phyloP scores from a whole-genome alignment of 78 protist species.

The Pigoraptor vietnamica region DNA sequence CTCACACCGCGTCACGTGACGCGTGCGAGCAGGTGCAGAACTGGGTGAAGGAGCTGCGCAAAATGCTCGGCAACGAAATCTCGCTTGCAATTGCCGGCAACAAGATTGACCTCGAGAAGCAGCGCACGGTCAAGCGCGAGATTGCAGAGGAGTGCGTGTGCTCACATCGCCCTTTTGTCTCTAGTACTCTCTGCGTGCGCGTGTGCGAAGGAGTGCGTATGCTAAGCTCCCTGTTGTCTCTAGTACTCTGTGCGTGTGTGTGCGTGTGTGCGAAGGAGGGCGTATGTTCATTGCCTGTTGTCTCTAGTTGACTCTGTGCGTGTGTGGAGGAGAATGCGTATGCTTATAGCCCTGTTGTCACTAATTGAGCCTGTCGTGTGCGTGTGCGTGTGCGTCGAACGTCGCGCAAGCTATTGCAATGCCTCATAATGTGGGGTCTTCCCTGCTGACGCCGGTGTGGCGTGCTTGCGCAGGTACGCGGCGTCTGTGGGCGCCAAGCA shows the following conservation, averaged over 20 bases:
- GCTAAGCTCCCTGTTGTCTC: constrained; percentile 20
- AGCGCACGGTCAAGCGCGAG: constrained; percentile 37
- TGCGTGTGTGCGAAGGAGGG: too few species aligned
- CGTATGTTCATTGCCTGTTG: too few species aligned
- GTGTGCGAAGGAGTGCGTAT: constrained; percentile 42
- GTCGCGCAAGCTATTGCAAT: too few species aligned
- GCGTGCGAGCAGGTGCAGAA: constrained; percentile 17
- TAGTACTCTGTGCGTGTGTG: background rate
- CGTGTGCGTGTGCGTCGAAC: too few species aligned
- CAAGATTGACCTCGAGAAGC: constrained; percentile 70
- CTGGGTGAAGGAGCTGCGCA: constrained; percentile 86
- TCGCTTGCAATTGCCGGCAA: constrained; percentile 77
- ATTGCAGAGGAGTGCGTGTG: constrained; percentile 42
- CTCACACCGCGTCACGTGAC: too few species aligned
- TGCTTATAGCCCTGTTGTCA: background rate
- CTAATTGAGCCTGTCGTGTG: too few species aligned
- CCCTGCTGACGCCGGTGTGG: background rate
- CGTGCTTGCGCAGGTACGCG: constrained; percentile 42
- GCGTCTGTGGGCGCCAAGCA: constrained; percentile 74
- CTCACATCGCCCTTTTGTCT: constrained; percentile 15
- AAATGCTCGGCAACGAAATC: constrained; percentile 77
- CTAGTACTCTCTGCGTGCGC: background rate
- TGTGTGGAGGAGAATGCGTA: too few species aligned
- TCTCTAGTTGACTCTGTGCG: too few species aligned
- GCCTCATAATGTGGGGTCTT: too few species aligned